Percentiles rank a stretch among this genome's conserved stretches.
These are phyloP conservation scores for Sporisorium iseilematis-ciliati DNA, from an alignment of 1,284 basidiomycete genomes.

Conservation along the genomic window DNA sequence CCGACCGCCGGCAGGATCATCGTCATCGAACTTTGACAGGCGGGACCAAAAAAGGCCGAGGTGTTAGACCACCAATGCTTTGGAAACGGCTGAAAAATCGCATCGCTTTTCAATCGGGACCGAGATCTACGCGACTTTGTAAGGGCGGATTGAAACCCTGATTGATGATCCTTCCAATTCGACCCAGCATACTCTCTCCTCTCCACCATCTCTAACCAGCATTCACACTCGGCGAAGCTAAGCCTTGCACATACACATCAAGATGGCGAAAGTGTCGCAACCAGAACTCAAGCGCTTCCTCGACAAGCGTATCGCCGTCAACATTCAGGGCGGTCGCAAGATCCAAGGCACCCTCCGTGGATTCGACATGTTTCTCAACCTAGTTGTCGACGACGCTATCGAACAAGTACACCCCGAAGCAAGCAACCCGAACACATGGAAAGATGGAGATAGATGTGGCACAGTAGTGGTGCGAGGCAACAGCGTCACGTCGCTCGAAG, in stretches of 20 bases:
- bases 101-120: conserved; percentile 17
- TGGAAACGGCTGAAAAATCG: neutral
- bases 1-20: neutral
- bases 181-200: neutral
- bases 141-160: conserved; percentile 7
- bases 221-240: neutral
- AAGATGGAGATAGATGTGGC: conserved; percentile 60
- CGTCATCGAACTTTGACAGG: conserved; percentile 7
- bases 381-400: conserved; percentile 93
- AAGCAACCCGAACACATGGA: conserved; percentile 54
- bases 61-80: neutral
- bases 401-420: conserved; percentile 82
- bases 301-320: conserved; percentile 96
- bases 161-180: neutral
- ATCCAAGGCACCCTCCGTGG: conserved; percentile 95
- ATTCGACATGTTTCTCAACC: conserved; percentile 98
- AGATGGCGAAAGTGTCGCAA: conserved; percentile 66
- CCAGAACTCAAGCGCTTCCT: conserved; percentile 78
- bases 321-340: conserved; percentile 95
- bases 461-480: conserved; percentile 68
- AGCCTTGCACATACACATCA: conserved; percentile 4
- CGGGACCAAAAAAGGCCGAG: neutral
- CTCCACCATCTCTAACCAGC: neutral
- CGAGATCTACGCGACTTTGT: conserved; percentile 12
- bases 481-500: conserved; percentile 68